These are phyloP conservation scores for Pseudozyma thailandica DNA, from an alignment of 1,284 basidiomycete species.

Conservation along the genomic window DNA sequence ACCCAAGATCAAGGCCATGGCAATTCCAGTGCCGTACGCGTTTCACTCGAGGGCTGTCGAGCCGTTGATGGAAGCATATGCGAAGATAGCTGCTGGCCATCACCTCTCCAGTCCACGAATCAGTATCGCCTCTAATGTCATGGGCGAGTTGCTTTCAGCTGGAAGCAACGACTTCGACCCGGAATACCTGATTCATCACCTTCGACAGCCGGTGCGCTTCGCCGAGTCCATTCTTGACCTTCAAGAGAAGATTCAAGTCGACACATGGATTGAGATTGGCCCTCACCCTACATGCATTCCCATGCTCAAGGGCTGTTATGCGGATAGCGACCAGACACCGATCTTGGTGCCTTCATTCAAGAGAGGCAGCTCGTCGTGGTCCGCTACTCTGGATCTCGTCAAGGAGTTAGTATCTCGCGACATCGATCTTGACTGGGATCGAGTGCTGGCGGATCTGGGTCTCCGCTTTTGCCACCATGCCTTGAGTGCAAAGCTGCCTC, in stretches of 20 bases:
- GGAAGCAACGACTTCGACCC: conserved; percentile 5
- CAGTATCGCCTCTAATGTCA: conserved; percentile 35
- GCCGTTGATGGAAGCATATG: conserved; percentile 22
- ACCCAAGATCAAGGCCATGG: conserved; percentile 43
- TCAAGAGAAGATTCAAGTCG: conserved; percentile 9
- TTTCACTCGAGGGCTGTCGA: conserved; percentile 48
- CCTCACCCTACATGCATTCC: conserved; percentile 48
- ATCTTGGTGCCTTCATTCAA: conserved; percentile 36
- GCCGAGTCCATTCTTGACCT: conserved; percentile 28
- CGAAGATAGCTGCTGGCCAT: conserved; percentile 4
- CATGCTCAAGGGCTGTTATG: conserved; percentile 46
- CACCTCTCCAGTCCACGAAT: conserved; percentile 20
- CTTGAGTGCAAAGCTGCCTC: conserved; percentile 25
- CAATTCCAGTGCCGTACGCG: conserved; percentile 48
- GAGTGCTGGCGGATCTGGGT: conserved; percentile 27
- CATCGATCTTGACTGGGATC: conserved; percentile 27
- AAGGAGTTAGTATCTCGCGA: conserved; percentile 30
- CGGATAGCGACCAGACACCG: conserved; percentile 9
- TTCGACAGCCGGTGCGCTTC: conserved; percentile 40
- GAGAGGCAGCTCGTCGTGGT: conserved; percentile 38
- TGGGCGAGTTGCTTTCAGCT: conserved; percentile 16
- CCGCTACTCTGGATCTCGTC: conserved; percentile 20
- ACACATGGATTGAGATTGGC: conserved; percentile 44
- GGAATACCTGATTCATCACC: conserved; percentile 32
- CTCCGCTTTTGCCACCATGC: conserved; percentile 14